Conservation (phyloP, 2,329 filamentous ascomycete species). For the Blastomyces silverae region DNA sequence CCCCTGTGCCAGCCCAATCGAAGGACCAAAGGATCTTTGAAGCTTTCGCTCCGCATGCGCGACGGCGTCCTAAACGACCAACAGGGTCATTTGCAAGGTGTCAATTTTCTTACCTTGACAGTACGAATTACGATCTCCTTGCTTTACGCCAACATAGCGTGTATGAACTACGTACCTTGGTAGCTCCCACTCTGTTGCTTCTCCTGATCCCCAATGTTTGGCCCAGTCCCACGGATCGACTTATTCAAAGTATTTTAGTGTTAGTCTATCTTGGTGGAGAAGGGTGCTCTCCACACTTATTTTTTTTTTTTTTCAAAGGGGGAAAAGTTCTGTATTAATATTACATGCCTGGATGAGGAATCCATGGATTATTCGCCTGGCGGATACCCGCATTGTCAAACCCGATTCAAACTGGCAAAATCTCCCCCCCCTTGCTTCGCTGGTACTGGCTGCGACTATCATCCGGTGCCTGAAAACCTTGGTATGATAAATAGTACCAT, state of each 20-base stretch:
- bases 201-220: conserved; percentile 1
- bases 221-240: conserved; percentile 8
- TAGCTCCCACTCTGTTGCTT: conserved; percentile 2
- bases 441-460: conserved; percentile 4
- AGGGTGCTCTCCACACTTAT: not conserved
- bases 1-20: not conserved
- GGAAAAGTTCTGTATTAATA: not conserved
- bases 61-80: not conserved
- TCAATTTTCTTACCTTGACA: conserved; percentile 3
- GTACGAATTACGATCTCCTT: conserved; percentile 9
- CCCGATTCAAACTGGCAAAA: conserved; percentile 1
- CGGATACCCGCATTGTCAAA: conserved; percentile 6
- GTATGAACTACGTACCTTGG: not conserved
- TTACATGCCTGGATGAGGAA: conserved; percentile 2
- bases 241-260: conserved; percentile 5
- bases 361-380: not conserved
- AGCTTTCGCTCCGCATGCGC: no score
- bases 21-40: not conserved
- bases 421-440: not conserved
- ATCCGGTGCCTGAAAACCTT: conserved; percentile 8
- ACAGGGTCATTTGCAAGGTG: not conserved
- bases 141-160: conserved; percentile 3
- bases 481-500: conserved; percentile 7
- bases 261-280: conserved; percentile 9
- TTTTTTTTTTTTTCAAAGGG: not conserved